Percentiles rank a stretch among this genome's conserved stretches.
These are phyloP conservation scores for Chlorociboria aeruginascens DNA, from an alignment of 495 filamentous ascomycete genomes.

Conservation along the genomic window DNA sequence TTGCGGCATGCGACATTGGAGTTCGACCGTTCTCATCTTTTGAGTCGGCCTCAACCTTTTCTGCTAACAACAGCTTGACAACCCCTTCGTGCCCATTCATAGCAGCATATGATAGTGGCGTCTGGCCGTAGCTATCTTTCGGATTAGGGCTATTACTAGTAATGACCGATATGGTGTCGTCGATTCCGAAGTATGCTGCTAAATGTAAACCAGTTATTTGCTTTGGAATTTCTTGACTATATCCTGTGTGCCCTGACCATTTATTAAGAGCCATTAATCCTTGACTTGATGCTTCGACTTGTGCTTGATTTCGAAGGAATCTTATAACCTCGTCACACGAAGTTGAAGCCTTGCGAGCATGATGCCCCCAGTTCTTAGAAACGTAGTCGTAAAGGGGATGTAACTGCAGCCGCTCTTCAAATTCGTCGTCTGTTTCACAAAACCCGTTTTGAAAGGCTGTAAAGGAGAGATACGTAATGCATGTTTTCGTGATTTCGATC, in stretches of 20 bases:
- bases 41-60: background rate
- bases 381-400: slow-evolving; percentile 3
- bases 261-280: background rate
- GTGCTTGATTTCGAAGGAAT: background rate
- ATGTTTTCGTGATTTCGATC: slow-evolving; percentile 22
- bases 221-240: slow-evolving; percentile 5
- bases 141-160: background rate
- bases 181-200: slow-evolving; percentile 10
- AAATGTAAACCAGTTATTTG: slow-evolving; percentile 11
- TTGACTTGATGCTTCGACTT: background rate
- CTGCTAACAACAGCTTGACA: slow-evolving; percentile 2
- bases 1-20: slow-evolving; percentile 21
- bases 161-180: background rate
- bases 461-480: slow-evolving; percentile 30
- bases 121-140: slow-evolving; percentile 12
- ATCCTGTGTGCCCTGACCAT: background rate
- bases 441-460: background rate
- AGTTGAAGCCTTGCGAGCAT: slow-evolving; percentile 17
- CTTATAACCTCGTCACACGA: background rate
- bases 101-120: slow-evolving; percentile 22
- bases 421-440: slow-evolving; percentile 13
- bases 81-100: background rate
- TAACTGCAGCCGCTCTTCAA: slow-evolving; percentile 16
- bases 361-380: slow-evolving; percentile 21
- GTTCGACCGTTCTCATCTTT: background rate